Evolutionary conservation across 441 rosid genomes (phyloP).

Genomic region (Metrosideros polymorpha): DNA sequence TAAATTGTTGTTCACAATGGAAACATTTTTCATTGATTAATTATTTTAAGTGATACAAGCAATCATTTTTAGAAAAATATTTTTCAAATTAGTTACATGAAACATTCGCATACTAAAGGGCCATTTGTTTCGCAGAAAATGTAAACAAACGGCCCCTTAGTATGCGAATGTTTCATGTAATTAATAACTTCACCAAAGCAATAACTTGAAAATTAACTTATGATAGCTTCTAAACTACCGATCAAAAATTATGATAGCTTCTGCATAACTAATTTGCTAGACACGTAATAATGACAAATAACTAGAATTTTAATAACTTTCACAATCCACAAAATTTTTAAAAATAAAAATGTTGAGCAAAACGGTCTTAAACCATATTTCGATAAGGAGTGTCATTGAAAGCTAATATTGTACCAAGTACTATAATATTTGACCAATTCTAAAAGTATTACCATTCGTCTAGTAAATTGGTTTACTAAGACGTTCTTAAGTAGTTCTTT

Average conservation of each 20-base stretch:
- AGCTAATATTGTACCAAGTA: neutral
- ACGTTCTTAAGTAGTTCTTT: neutral
- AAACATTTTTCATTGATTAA: no score
- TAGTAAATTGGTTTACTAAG: neutral
- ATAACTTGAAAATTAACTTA: neutral
- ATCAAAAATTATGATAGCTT: neutral
- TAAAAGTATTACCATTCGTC: neutral
- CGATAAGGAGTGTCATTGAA: neutral
- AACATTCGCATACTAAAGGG: neutral
- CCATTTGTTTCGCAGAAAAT: no score
- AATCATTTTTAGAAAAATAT: no score
- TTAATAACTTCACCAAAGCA: neutral
- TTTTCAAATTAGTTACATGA: neutral
- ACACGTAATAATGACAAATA: neutral
- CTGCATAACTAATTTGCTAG: neutral
- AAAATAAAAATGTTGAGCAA: neutral
- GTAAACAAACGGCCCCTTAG: no score
- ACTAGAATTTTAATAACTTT: neutral
- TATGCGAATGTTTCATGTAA: neutral
- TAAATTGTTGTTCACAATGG: no score
- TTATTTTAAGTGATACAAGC: no score
- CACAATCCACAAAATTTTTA: neutral
- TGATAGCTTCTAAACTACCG: neutral
- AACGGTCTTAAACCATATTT: neutral
- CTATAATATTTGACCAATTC: neutral